phyloP scores from a whole-genome alignment of 225 moss, liverwort and hornwort species.

The Lunularia cruciata region DNA sequence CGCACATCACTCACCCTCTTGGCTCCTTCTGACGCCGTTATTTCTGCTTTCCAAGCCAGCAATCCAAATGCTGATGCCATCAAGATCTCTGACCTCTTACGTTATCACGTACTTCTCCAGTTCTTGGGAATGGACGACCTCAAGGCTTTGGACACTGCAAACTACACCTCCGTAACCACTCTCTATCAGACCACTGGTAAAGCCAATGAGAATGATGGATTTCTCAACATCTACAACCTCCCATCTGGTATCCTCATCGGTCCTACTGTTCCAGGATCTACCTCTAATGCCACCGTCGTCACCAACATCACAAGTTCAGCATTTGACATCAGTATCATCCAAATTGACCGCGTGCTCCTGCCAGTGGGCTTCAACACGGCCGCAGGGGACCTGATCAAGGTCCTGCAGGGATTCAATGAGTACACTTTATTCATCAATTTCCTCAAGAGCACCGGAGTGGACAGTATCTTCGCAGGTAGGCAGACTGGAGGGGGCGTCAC shows the following conservation, averaged over 20 bases:
- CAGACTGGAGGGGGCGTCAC: conserved; percentile 18
- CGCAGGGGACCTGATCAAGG: neutral
- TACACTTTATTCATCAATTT: conserved; percentile 3
- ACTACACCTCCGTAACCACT: conserved; percentile 35
- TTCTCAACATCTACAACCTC: conserved; percentile 34
- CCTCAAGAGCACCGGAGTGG: conserved; percentile 18
- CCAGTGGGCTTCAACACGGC: no score
- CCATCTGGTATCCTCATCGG: conserved; percentile 20
- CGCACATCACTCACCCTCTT: conserved; percentile 32
- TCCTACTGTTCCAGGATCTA: conserved; percentile 6
- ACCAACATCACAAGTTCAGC: conserved; percentile 14
- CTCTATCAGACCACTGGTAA: conserved; percentile 40
- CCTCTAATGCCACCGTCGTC: conserved; percentile 24
- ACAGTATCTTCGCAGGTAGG: neutral
- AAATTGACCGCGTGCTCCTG: conserved; percentile 15
- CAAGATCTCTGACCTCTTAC: conserved; percentile 25
- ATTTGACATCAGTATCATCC: conserved; percentile 28
- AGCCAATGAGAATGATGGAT: conserved; percentile 12
- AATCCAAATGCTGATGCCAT: neutral
- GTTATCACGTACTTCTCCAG: conserved; percentile 38
- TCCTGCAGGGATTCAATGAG: conserved; percentile 1
- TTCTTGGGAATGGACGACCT: conserved; percentile 19
- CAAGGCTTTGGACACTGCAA: neutral
- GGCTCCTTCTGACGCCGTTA: conserved; percentile 14
- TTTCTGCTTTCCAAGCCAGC: neutral